A percentile compares a stretch with the other conserved stretches of the same genome.
Conservation (phyloP, 129 eudicot species). For the Calendula officinalis region DNA sequence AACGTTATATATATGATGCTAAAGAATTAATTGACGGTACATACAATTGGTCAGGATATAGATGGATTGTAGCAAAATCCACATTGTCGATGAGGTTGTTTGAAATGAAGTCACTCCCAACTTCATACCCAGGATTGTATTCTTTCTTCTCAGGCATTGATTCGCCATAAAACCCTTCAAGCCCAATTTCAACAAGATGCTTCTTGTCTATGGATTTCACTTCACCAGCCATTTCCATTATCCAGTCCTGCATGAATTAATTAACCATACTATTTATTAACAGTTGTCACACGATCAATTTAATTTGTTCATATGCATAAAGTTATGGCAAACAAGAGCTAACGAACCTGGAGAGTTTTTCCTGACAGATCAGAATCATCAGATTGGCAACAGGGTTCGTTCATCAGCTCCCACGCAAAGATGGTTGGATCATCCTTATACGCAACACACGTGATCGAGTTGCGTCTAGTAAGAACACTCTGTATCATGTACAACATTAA, state of each 20-base stretch:
- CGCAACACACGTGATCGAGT: constrained; percentile 41
- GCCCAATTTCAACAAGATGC: constrained; percentile 45
- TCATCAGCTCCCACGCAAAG: constrained; percentile 69
- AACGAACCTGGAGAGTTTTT: constrained; percentile 39
- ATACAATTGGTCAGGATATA: constrained; percentile 51
- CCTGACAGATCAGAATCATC: constrained; percentile 52
- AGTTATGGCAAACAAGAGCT: neutral
- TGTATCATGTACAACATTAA: neutral
- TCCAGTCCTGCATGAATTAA: constrained; percentile 26
- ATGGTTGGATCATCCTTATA: constrained; percentile 62
- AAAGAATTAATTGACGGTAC: constrained; percentile 6
- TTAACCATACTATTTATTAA: neutral
- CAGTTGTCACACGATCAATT: neutral
- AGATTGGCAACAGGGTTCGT: constrained; percentile 61
- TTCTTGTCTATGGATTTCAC: constrained; percentile 43
- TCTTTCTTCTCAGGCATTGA: constrained; percentile 33
- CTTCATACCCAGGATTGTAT: constrained; percentile 38
- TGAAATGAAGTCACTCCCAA: constrained; percentile 45
- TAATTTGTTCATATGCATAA: neutral
- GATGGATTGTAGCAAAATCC: constrained; percentile 50
- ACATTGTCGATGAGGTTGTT: constrained; percentile 26
- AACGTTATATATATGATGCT: neutral
- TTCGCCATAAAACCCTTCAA: constrained; percentile 47
- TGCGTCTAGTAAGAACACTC: constrained; percentile 44
- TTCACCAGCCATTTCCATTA: constrained; percentile 44